phyloP scores from a whole-genome alignment of 257 asterid species.

The Solanum sejunctum region DNA sequence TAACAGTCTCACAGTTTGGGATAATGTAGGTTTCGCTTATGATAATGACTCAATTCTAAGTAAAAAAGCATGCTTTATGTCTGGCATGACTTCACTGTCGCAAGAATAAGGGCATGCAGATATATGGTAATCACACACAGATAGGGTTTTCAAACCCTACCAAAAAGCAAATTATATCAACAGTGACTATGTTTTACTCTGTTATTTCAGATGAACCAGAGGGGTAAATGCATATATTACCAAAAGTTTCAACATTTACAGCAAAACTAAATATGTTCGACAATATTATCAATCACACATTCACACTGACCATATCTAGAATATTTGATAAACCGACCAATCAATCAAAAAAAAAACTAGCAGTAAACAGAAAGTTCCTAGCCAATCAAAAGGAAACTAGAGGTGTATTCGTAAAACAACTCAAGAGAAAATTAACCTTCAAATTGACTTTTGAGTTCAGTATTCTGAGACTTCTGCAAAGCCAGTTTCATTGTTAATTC shows the following conservation, averaged over 20 bases:
- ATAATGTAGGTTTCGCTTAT: background rate
- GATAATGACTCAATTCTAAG: background rate
- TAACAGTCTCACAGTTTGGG: background rate
- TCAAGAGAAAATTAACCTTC: conserved; percentile 43
- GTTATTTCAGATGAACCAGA: background rate
- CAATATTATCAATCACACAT: background rate
- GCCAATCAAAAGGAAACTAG: background rate
- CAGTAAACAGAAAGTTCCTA: background rate
- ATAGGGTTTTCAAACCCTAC: background rate
- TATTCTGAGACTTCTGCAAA: conserved; percentile 68
- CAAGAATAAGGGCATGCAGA: background rate
- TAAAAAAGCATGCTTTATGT: background rate
- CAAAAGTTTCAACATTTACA: background rate
- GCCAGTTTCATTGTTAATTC: conserved; percentile 82
- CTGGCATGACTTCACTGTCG: background rate
- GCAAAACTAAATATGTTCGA: background rate
- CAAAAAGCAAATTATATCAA: background rate
- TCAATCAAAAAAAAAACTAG: background rate
- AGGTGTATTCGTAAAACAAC: background rate
- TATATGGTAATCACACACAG: background rate
- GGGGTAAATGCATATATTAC: background rate
- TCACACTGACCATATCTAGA: background rate
- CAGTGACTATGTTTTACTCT: background rate
- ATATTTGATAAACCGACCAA: background rate
- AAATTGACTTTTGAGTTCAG: conserved; percentile 63